Conservation (phyloP, 768 basidiomycete genomes). For the Russula vinacea region DNA sequence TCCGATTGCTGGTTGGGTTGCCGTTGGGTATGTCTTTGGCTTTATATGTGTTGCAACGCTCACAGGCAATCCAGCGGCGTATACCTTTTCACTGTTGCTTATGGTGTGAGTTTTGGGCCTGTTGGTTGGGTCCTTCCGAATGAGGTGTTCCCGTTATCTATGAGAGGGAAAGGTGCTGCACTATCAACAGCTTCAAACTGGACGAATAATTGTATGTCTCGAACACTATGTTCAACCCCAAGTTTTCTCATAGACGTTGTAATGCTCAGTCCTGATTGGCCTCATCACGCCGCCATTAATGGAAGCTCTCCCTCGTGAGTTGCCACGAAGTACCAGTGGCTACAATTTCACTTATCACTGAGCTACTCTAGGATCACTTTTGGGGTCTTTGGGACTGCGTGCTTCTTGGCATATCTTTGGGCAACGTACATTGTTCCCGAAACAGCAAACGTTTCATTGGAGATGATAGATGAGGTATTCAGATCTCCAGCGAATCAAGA, state of each 20-base stretch:
- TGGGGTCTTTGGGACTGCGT: slow-evolving; percentile 59
- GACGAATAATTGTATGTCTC: slow-evolving; percentile 64
- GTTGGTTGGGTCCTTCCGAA: slow-evolving; percentile 82
- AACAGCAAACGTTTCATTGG: slow-evolving; percentile 71
- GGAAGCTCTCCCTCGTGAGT: slow-evolving; percentile 56
- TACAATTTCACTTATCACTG: not conserved
- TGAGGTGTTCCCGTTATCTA: slow-evolving; percentile 77
- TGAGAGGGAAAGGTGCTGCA: slow-evolving; percentile 79
- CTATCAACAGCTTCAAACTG: slow-evolving; percentile 84
- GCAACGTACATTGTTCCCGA: slow-evolving; percentile 66
- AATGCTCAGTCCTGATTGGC: slow-evolving; percentile 62
- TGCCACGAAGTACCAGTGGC: not conserved
- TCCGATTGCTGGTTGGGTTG: slow-evolving; percentile 57
- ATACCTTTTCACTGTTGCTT: slow-evolving; percentile 73
- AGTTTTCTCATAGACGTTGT: not conserved
- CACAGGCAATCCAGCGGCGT: slow-evolving; percentile 40
- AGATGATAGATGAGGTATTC: slow-evolving; percentile 73
- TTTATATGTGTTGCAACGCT: not conserved
- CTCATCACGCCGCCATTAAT: slow-evolving; percentile 67
- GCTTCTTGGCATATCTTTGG: slow-evolving; percentile 68
- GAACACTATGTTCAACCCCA: not conserved
- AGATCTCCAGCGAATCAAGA: slow-evolving; percentile 54
- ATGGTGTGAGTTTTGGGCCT: slow-evolving; percentile 75
- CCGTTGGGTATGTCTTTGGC: slow-evolving; percentile 54
- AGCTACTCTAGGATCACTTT: slow-evolving; percentile 56